Base-by-base conservation (phyloP, 371 early-diverging fungal genomes). In the Circinella umbellata region DNA sequence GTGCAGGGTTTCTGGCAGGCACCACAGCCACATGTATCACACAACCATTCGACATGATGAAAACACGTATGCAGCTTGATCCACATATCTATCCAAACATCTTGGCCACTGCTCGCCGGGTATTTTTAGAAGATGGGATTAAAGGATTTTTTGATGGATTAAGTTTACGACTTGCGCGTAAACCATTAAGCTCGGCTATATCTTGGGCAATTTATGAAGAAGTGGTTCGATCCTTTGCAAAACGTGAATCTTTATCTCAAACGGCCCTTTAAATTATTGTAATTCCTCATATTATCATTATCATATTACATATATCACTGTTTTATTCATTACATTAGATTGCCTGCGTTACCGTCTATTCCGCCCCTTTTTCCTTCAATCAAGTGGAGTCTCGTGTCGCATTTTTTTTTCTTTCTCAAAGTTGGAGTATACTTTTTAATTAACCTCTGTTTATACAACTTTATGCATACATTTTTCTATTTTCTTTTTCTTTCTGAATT, bases 201-300 rank as follows among this genome's bases (percentile, higher is more conserved):
- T 89, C 95, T 11, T 98, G 97, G 94, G 93, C 97, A 1, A 82
- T 98, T 14, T 98, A 97, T 70, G 98, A 98, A 74, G 94, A 93
- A 70, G 76, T 90, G 4, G 81, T 90, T 34, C 84, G 88, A 17
- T 69, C 59, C 85, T 68, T 68, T 36, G 10, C 66, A 17, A 54
- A 37, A 27, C 39, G 59, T 18, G 59, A 66, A 54, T 27, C 66
- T 6, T 17, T 66, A 3, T 66, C 66, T 4, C 66, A 66, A 47
- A 66, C 66, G 3, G 42, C 66, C 46, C 38, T 39, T 39, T 66
- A 42, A 11, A 42, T 42, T 11, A 9, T 9, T 42, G 2, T 11
- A 42, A 42, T 11, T 42, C 9, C 11, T 42, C 6, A 42, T 42
- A 42, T 42, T 42, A 9, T 9, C 42, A 42, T 3, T 11, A 42